A percentile compares a stretch with the other conserved stretches of the same genome.
Evolutionary conservation across 495 filamentous ascomycete species (phyloP).

Genomic region (Xylaria palmicola): DNA sequence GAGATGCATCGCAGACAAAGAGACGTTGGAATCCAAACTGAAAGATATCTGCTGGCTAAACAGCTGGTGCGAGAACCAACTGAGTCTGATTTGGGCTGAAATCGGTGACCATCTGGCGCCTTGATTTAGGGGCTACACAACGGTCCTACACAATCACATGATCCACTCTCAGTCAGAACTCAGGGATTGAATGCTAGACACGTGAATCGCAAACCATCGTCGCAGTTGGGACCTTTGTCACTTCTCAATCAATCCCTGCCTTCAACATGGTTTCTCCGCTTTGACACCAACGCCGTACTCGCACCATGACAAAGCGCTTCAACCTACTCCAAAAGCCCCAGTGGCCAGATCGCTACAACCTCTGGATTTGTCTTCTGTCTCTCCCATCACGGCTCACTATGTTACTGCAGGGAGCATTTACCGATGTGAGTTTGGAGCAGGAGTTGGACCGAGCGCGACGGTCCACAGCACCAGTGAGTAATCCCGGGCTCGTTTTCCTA

Average conservation of each 20-base stretch:
- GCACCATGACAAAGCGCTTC: background rate
- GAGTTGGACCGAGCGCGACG: constrained; percentile 16
- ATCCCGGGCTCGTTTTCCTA: too few relatives aligned
- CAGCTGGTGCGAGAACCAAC: constrained; percentile 29
- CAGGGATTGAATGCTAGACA: too few relatives aligned
- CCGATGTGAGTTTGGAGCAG: background rate
- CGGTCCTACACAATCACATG: background rate
- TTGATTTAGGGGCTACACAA: constrained; percentile 1
- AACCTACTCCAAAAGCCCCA: background rate
- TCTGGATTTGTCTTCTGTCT: background rate
- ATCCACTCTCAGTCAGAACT: too few relatives aligned
- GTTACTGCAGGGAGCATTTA: background rate
- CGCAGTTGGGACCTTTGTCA: background rate
- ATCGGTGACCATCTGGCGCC: constrained; percentile 22
- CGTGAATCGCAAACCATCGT: background rate
- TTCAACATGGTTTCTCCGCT: background rate
- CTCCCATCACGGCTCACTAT: background rate
- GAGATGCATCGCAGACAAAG: constrained; percentile 22
- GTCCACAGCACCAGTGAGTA: constrained; percentile 20
- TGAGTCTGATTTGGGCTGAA: constrained; percentile 27
- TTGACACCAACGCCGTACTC: constrained; percentile 4
- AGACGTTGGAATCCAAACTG: constrained; percentile 20
- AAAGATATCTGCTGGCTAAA: constrained; percentile 28
- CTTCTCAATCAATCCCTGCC: background rate
- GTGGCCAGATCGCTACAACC: background rate